Evolutionary conservation across 805 yeast species (phyloP).

Genomic region (Yarrowia sp.): DNA sequence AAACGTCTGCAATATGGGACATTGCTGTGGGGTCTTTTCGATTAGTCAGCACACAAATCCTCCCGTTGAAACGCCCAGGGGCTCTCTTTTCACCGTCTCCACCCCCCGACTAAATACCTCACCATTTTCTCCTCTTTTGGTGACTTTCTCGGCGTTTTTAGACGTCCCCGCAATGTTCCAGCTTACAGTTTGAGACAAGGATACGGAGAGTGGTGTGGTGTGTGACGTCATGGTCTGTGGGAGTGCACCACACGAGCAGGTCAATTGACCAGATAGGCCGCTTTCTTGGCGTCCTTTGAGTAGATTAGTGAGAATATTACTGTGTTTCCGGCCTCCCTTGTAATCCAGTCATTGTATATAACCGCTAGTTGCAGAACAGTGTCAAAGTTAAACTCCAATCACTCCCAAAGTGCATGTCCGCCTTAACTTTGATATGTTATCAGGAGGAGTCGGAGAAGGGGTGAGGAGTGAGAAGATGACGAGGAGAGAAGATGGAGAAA

Average conservation of each 20-base stretch:
- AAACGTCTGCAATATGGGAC: too few species aligned
- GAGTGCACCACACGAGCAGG: not conserved
- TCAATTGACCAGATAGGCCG: not conserved
- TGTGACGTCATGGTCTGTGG: not conserved
- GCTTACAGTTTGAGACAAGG: conserved; percentile 1
- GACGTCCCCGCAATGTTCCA: not conserved
- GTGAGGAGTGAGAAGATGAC: not conserved
- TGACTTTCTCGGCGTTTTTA: not conserved
- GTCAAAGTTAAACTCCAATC: not conserved
- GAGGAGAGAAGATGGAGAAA: not conserved
- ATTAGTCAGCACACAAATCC: too few species aligned
- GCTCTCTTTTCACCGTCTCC: not conserved
- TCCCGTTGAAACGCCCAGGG: too few species aligned
- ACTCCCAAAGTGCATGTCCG: conserved; percentile 16
- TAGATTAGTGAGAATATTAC: too few species aligned
- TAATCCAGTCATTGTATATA: too few species aligned
- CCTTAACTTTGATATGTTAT: conserved; percentile 30
- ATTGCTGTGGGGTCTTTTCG: too few species aligned
- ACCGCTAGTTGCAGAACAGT: not conserved
- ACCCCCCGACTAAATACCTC: not conserved
- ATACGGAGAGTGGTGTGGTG: not conserved
- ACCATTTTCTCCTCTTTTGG: not conserved
- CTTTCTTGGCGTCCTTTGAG: too few species aligned
- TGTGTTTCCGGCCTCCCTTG: too few species aligned
- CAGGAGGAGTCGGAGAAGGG: not conserved